Base-by-base conservation (phyloP, 2,329 filamentous ascomycete genomes). In the Xylariaceae sp. region DNA sequence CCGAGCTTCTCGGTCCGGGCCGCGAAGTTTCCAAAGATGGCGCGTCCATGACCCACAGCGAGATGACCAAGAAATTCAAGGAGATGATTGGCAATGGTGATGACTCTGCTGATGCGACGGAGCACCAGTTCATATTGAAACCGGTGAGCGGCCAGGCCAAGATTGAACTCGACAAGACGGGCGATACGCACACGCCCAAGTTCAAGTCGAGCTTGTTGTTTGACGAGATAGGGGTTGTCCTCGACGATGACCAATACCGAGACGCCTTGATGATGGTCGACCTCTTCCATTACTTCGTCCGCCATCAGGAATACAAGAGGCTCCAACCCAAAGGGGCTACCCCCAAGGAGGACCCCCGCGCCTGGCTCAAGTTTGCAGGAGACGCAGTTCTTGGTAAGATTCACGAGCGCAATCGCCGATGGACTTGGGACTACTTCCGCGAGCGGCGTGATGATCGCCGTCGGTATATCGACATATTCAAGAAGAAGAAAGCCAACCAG, bases 181-280 rank as follows among this genome's bases (percentile, higher is more conserved):
- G 86, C 17, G 83, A 86, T 46, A 61, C 75, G 18, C 79, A 85
- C 37, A 70, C 75, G 12, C 85, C 92, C 3, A 92, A 90, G 52
- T 80, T 92, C 65, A 96, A 95, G 60, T 86, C 89, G 18, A 84
- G 83, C 24, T 64, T 98, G 13, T 65, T 96, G 2, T 99, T 99
- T 49, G 90, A 99, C 53, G 93, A 99, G 54, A 89, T 99, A 38
- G 92, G 93, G 32, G 81, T 99, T 43, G 85, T 96, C n/a, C 72
- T 99, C 19, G 93, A 99, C 47, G 90, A 98, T 45, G 78, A 95
- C 45, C 92, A 99, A 57, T 99, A 99, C 55, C 83, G 93, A 19
- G 92, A 99, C 61, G 87, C 83, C 5, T 65, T 99, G 38, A 98
- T 98, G 92, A 84, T 99, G 67, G 84, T 96, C 2, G 92, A 99